These are phyloP conservation scores for Ramalina peruviana DNA, from an alignment of 495 filamentous ascomycete species.

Conservation along the genomic window DNA sequence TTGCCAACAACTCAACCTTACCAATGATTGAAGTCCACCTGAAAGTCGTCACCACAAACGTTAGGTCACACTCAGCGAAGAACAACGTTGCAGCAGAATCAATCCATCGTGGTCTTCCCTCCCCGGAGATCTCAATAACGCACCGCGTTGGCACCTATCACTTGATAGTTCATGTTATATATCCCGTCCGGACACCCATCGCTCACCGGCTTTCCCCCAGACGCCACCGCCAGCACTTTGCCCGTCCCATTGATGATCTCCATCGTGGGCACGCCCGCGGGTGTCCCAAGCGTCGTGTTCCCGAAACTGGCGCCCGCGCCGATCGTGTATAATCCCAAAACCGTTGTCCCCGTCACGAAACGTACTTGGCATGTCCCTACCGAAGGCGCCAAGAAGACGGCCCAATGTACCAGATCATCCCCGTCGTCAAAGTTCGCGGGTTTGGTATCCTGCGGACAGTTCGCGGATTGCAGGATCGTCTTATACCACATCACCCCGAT, in stretches of 20 bases:
- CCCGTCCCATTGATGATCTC: conserved; percentile 6
- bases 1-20: too few species aligned
- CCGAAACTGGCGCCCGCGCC: too few species aligned
- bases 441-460: conserved; percentile 1
- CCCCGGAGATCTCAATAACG: too few species aligned
- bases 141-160: not conserved
- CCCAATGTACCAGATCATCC: conserved; percentile 12
- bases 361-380: conserved; percentile 4
- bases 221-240: conserved; percentile 3
- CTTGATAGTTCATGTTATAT: conserved; percentile 16
- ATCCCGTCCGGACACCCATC: conserved; percentile 2
- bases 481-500: conserved; percentile 14
- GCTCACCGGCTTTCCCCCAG: conserved; percentile 2
- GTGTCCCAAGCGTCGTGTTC: not conserved
- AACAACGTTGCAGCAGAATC: too few species aligned
- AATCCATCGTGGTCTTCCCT: too few species aligned
- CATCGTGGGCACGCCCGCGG: conserved; percentile 8
- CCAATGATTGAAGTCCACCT: too few species aligned
- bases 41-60: too few species aligned
- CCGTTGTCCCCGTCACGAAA: not conserved
- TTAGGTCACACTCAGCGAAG: too few species aligned
- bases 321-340: too few species aligned
- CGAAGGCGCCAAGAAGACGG: conserved; percentile 3
- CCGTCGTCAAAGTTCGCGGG: not conserved
- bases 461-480: conserved; percentile 5